Evolutionary conservation across 2,329 filamentous ascomycete genomes (phyloP).

Genomic region (Calonectria multiphialidica): DNA sequence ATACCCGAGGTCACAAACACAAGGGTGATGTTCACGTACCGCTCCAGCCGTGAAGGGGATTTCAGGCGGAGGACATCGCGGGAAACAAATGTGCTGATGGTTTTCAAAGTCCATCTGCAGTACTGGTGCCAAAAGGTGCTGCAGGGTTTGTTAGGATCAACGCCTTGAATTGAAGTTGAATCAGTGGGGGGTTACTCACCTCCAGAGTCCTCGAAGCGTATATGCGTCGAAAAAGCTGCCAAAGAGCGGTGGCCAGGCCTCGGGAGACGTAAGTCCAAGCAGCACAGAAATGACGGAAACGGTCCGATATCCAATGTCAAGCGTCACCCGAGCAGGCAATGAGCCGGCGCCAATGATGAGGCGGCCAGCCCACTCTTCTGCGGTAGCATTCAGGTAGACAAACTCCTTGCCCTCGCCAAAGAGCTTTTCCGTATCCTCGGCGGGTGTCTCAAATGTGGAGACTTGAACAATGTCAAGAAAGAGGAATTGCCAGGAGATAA

Average conservation of each 20-base stretch:
- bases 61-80: not conserved
- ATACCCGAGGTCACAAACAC: not conserved
- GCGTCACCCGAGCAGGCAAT: not conserved
- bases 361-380: not conserved
- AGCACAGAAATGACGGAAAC: not conserved
- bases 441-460: not conserved
- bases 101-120: not conserved
- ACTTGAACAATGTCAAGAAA: not conserved
- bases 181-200: not conserved
- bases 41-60: not conserved
- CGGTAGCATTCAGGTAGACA: not conserved
- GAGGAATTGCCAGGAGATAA: not conserved
- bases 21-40: not conserved
- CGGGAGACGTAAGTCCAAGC: not conserved
- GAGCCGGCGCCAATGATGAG: not conserved
- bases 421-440: not conserved
- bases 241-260: not conserved
- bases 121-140: not conserved
- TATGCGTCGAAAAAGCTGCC: not conserved
- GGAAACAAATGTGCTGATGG: not conserved
- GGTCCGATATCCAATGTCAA: not conserved
- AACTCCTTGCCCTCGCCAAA: not conserved
- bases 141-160: not conserved
- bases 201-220: not conserved
- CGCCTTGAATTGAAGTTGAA: no score